Evolutionary conservation across 306 rosid genomes (phyloP), one percentile per base, ranked within the genome.

Genomic region (Dalbergia oliveri): DNA sequence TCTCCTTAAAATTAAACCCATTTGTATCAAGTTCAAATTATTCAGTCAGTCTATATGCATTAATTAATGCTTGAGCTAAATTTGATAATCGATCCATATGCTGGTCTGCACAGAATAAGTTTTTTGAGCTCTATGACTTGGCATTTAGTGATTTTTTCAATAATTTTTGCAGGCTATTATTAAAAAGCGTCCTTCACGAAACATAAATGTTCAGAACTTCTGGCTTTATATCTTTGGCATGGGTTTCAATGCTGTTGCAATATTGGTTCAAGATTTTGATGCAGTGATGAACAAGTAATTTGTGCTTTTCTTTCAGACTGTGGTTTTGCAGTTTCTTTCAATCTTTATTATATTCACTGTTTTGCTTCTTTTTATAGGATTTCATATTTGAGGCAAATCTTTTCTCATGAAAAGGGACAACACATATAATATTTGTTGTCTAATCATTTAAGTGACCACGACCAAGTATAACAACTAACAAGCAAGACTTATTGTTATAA

Each of bases 171-270:
- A 95, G 98, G 99, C 97, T 66, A 95, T 93, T 78, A 91, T 93
- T 15, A 95, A 95, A 86, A 95, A 89, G 91, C 97, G 96, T 43
- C 99, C 99, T 78, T 89, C 98, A 49, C 87, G 96, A 84, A 93
- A 95, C 82, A 88, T 95, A 80, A 95, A 93, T 86, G 99, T 93
- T 78, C 99, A 95, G 78, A 93, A 95, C 87, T 95, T 95, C 86
- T 95, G 98, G 99, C 81, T 95, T 89, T 95, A 95, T 43, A 79
- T 93, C 65, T 95, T 93, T 74, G 98, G 99, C 61, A 95, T 95
- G 99, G 82, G 84, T 60, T 93, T 95, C 93, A 95, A 95, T 79
- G 94, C 89, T 81, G 75, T 88, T 78, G 99, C 98, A 58, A 95
- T 93, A 81, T 23, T 95, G 90, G 81, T 91, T 88, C 99, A 93